Conservation (phyloP, 345 rosid species). For the Moricandia arvensis region DNA sequence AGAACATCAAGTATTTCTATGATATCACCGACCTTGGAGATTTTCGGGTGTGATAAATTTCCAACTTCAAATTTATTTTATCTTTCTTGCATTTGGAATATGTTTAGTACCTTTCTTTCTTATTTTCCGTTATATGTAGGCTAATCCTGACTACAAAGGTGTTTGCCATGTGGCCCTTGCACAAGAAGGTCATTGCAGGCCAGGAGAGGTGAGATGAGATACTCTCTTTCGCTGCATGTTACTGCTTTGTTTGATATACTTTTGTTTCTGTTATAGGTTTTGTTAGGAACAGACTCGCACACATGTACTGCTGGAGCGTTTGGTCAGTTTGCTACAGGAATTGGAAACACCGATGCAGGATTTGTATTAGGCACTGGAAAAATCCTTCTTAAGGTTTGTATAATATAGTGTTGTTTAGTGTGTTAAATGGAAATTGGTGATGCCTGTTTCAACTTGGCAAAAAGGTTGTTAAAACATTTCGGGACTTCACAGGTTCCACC, state of each 20-base stretch:
- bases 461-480: background rate
- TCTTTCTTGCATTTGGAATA: background rate
- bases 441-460: background rate
- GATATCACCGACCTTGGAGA: slow-evolving; percentile 86
- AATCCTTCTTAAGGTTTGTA: slow-evolving; percentile 79
- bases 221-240: background rate
- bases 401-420: background rate
- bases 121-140: slow-evolving; percentile 41
- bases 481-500: slow-evolving; percentile 72
- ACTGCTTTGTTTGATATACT: background rate
- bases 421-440: background rate
- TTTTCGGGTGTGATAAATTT: slow-evolving; percentile 58
- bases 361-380: slow-evolving; percentile 93
- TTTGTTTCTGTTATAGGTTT: slow-evolving; percentile 52
- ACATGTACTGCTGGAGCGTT: slow-evolving; percentile 99
- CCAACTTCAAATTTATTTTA: background rate
- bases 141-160: slow-evolving; percentile 96
- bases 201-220: slow-evolving; percentile 70
- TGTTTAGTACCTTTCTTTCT: background rate
- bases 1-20: slow-evolving; percentile 90
- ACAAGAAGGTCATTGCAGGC: slow-evolving; percentile 99
- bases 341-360: slow-evolving; percentile 98
- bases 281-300: slow-evolving; percentile 94
- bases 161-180: slow-evolving; percentile 98
- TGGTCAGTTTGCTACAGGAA: slow-evolving; percentile 98